Percentiles rank a stretch among this genome's conserved stretches.
phyloP scores from a whole-genome alignment of 441 rosid species.

The Heliophila coronopifolia region DNA sequence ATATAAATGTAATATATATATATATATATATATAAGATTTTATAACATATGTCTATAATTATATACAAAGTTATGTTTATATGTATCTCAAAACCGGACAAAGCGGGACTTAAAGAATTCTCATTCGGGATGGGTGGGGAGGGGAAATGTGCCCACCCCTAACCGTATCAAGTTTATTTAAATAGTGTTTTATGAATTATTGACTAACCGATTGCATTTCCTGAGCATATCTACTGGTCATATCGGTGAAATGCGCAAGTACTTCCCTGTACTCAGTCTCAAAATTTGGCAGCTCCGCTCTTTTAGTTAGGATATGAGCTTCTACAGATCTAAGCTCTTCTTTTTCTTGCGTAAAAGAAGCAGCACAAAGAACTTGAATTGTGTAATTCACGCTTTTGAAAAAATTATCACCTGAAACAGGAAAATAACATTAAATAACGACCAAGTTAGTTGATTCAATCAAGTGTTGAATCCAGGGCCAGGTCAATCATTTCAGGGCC shows the following conservation, averaged over 20 bases:
- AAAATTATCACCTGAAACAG: slow-evolving; percentile 75
- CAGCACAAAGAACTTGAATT: slow-evolving; percentile 79
- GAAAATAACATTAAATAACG: slow-evolving; percentile 13
- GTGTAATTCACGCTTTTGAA: slow-evolving; percentile 81
- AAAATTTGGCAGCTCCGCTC: slow-evolving; percentile 76
- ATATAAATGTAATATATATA: too few relatives aligned
- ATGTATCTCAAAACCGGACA: too few relatives aligned
- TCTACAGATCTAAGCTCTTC: slow-evolving; percentile 70
- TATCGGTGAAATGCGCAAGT: slow-evolving; percentile 70
- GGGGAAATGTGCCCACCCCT: too few relatives aligned
- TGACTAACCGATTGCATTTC: slow-evolving; percentile 82
- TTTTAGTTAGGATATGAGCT: slow-evolving; percentile 66
- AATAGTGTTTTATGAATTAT: not conserved
- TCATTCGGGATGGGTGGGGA: too few relatives aligned
- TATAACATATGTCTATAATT: too few relatives aligned
- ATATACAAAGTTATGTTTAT: too few relatives aligned
- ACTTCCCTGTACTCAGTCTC: slow-evolving; percentile 95
- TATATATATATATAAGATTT: too few relatives aligned
- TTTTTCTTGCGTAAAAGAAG: slow-evolving; percentile 60
- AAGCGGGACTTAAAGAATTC: too few relatives aligned
- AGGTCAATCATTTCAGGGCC: too few relatives aligned
- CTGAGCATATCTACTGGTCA: slow-evolving; percentile 78
- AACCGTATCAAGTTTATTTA: too few relatives aligned
- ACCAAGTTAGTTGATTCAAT: slow-evolving; percentile 14
- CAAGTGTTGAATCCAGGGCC: not conserved